A percentile compares a stretch with the other conserved stretches of the same genome.
These are phyloP conservation scores for Pisolithus orientalis DNA, from an alignment of 768 basidiomycete species.

Conservation along the genomic window DNA sequence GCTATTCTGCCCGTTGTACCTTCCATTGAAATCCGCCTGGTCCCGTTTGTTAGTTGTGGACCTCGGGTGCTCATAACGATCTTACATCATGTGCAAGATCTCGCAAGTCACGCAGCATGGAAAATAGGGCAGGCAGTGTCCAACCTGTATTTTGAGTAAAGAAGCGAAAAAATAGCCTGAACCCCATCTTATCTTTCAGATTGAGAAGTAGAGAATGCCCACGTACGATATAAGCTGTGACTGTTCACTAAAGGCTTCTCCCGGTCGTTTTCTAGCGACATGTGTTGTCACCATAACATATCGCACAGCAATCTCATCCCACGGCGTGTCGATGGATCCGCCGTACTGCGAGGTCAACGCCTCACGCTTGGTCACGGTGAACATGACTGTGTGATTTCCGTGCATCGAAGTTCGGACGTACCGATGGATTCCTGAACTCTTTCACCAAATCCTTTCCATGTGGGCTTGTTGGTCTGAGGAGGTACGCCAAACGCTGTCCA, in stretches of 20 bases:
- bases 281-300: constrained; percentile 73
- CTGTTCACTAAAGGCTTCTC: constrained; percentile 79
- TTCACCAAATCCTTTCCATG: constrained; percentile 74
- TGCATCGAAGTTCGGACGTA: constrained; percentile 17
- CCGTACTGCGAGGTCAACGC: constrained; percentile 31
- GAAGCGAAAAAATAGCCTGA: constrained; percentile 69
- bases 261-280: constrained; percentile 57
- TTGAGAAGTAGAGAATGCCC: background rate
- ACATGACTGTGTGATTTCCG: background rate
- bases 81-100: constrained; percentile 81
- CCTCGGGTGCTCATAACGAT: background rate
- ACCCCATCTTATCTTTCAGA: background rate
- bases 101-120: constrained; percentile 72
- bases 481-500: constrained; percentile 63
- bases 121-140: constrained; percentile 80
- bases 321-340: constrained; percentile 63
- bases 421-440: constrained; percentile 56
- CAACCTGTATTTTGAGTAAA: constrained; percentile 80
- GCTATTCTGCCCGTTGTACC: constrained; percentile 47
- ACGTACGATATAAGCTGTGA: constrained; percentile 71
- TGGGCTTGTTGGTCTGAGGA: constrained; percentile 70
- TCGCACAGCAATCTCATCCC: constrained; percentile 83
- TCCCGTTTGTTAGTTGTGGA: background rate
- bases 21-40: constrained; percentile 60
- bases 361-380: constrained; percentile 33